Conservation (phyloP, 805 yeast species). For the Saccharomycodes ludwigii region DNA sequence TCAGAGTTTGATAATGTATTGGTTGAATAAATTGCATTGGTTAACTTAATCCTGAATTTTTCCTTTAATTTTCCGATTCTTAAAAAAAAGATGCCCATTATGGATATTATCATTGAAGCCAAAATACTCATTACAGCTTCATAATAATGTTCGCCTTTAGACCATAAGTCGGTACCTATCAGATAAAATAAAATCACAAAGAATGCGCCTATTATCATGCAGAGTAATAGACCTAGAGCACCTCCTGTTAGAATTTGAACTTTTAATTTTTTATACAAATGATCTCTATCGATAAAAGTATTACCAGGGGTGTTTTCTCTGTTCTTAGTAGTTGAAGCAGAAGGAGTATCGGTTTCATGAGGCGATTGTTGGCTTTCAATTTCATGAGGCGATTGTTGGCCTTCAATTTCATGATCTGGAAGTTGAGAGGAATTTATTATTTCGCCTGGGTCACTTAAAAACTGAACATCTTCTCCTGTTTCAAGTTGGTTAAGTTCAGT, state of each 20-base stretch:
- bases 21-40: slow-evolving; percentile 28
- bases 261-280: slow-evolving; percentile 33
- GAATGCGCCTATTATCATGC: slow-evolving; percentile 59
- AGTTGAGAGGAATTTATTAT: too few relatives aligned
- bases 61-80: slow-evolving; percentile 71
- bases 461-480: too few relatives aligned
- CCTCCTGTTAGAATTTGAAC: slow-evolving; percentile 82
- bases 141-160: slow-evolving; percentile 78
- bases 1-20: slow-evolving; percentile 8
- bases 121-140: slow-evolving; percentile 74
- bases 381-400: too few relatives aligned
- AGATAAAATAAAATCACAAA: slow-evolving; percentile 62
- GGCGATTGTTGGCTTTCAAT: too few relatives aligned
- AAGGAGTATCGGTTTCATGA: too few relatives aligned
- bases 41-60: slow-evolving; percentile 62
- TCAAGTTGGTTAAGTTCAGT: background rate
- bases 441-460: too few relatives aligned
- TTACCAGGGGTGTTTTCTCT: too few relatives aligned
- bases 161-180: slow-evolving; percentile 79
- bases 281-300: slow-evolving; percentile 19
- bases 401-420: too few relatives aligned
- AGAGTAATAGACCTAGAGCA: slow-evolving; percentile 50
- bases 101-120: slow-evolving; percentile 66
- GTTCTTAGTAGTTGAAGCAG: too few relatives aligned
- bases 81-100: slow-evolving; percentile 77